Evolutionary conservation across 2,329 filamentous ascomycete species (phyloP), one percentile per base, ranked within the genome.

Genomic region (Colletotrichum musae): DNA sequence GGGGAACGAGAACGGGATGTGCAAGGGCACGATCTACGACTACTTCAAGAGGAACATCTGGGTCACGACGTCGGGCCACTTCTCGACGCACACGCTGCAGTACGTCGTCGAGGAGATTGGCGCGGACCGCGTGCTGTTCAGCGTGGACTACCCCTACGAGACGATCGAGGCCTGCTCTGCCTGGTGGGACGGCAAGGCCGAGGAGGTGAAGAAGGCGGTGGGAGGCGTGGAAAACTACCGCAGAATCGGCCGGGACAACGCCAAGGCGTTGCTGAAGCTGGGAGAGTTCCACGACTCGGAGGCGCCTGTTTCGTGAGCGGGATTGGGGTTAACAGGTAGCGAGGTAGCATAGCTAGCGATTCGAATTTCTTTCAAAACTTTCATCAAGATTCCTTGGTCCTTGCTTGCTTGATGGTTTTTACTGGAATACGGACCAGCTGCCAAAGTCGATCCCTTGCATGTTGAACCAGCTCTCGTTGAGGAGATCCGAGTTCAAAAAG

Each of bases 31-130:
- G 0, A 81, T 84, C 72, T 80, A 80, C 21, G 82, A 88, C 18
- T 89, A 89, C 76, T 89, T 89, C 76, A 80, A 79, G 24, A 72
- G 82, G 47, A 89, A 89, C 74, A 79, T 89, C 65, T 89, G 85
- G 84, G 83, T 89, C 71, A 89, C 87, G 4, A 89, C 87, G 0
- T 84, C 80, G 64, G 87, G 87, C 0, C 84, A 89, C 74, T 89
- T 89, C 72, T 88, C 84, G 0, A 88, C 86, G 0, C 76, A 82
- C 1, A 86, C 85, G 1, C 75, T 89, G 52, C 79, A 87, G 70
- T 88, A 82, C 60, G 84, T 83, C 53, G 79, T 86, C 21, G 78
- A 80, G 21, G 81, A 87, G 71, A 77, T 89, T 32, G 82, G 85
- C 7, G 77, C 84, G 5, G 85, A 87, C 61, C 76, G 86, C 0